Conservation (phyloP, 495 filamentous ascomycete species). For the Annulohypoxylon maeteangense region DNA sequence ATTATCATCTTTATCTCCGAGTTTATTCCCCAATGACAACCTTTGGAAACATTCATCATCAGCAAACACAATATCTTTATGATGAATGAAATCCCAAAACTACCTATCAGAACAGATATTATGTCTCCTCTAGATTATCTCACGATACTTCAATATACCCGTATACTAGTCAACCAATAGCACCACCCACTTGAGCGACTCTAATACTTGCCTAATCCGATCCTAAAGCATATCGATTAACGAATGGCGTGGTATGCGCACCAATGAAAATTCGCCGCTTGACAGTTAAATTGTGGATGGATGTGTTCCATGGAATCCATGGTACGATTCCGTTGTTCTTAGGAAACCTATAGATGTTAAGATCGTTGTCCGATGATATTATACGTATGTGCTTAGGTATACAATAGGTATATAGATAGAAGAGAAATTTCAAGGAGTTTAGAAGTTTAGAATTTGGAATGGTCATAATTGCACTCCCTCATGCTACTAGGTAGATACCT, state of each 20-base stretch:
- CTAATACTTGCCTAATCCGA: constrained; percentile 36
- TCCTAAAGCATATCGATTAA: constrained; percentile 7
- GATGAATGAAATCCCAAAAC: too few species aligned
- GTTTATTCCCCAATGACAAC: not conserved
- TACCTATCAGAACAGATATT: too few species aligned
- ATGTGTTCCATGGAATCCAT: not conserved
- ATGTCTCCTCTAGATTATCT: not conserved
- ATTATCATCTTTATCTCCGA: not conserved
- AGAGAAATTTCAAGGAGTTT: too few species aligned
- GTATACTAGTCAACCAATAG: not conserved
- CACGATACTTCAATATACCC: not conserved
- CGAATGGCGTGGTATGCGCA: constrained; percentile 30
- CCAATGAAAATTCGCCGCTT: constrained; percentile 21
- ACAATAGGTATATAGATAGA: not conserved
- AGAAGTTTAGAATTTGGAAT: too few species aligned
- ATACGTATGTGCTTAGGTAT: too few species aligned
- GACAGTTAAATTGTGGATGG: not conserved
- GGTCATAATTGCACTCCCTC: too few species aligned
- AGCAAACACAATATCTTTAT: not conserved
- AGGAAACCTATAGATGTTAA: too few species aligned
- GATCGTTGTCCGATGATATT: too few species aligned
- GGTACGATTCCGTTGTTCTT: not conserved
- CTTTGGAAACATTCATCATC: too few species aligned
- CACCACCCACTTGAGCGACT: constrained; percentile 6
- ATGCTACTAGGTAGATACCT: too few species aligned